Evolutionary conservation across 2,329 filamentous ascomycete species (phyloP).

Genomic region (Aspergillus persii): DNA sequence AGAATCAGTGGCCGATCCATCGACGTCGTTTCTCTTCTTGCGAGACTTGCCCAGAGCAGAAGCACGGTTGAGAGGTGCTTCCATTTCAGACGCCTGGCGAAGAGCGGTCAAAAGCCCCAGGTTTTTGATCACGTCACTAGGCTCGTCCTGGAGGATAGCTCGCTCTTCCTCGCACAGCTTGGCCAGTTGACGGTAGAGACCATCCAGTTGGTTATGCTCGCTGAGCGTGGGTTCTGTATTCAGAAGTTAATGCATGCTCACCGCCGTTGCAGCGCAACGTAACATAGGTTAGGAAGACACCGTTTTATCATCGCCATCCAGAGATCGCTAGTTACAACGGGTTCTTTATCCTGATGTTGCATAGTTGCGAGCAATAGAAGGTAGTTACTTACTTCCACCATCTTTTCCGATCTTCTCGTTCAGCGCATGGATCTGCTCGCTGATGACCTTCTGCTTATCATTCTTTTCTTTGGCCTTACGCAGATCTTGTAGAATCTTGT

Average conservation of each 20-base stretch:
- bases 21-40: conserved; percentile 46
- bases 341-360: background rate
- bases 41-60: conserved; percentile 43
- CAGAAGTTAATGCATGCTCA: conserved; percentile 12
- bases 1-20: conserved; percentile 45
- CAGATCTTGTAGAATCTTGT: conserved; percentile 43
- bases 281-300: no score
- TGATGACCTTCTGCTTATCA: conserved; percentile 40
- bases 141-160: conserved; percentile 48
- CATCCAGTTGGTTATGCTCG: conserved; percentile 46
- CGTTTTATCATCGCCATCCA: background rate
- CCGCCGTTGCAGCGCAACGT: no score
- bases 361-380: background rate
- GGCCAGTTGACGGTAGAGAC: conserved; percentile 45
- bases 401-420: conserved; percentile 46
- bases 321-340: background rate
- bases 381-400: conserved; percentile 39
- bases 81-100: conserved; percentile 48
- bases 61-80: conserved; percentile 40
- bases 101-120: conserved; percentile 49
- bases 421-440: conserved; percentile 40
- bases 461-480: conserved; percentile 45
- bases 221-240: conserved; percentile 34
- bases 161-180: conserved; percentile 50
- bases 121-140: conserved; percentile 52